Evolutionary conservation across 345 rosid species (phyloP), one percentile per base, ranked within the genome.

Genomic region (Syzygium oleosum): DNA sequence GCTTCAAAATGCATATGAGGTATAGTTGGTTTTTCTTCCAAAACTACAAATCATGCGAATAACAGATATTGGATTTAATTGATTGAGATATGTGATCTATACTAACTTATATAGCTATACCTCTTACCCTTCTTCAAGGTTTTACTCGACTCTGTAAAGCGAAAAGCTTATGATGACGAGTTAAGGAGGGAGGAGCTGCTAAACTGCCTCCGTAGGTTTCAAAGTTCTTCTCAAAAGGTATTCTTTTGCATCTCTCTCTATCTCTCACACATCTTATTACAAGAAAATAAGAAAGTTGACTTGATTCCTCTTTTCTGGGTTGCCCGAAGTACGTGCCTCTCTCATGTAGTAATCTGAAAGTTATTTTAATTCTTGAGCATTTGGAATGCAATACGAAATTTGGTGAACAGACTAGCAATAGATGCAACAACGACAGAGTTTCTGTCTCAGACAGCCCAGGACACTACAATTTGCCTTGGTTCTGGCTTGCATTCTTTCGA

Each of bases 1-100:
- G 86, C 99, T 97, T 93, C 99, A 98, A 87, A 98, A 97, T 92
- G 99, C 98, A 12, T 98, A 98, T 73, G 99, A 98, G 97, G 99
- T 96, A 91, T 79, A 61, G 80, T 43, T 56, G 31, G 89, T 68
- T 87, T 84, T 55, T 88, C 55, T 56, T 46, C 41, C 21, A 12
- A 51, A 56, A 63, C 51, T 46, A 23, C 25, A 79, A 65, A 27
- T n/a, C 65, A 84, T 29, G 29, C 27, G 77, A 73, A 52, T 61
- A 65, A 34, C 21, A 16, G 80, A 68, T 51, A 29, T 65, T 61
- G 22, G 34, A n/a, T 79, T 53, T 38, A 56, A 51, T 83, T 27
- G 63, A 34, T 59, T 77, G 51, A 52, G 53, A 22, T 43, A 84
- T 61, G 31, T 85, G 80, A n/a, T 58, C 52, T 43, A 79, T 85